phyloP scores from a whole-genome alignment of 768 basidiomycete genomes.

The Mycena vitilis region DNA sequence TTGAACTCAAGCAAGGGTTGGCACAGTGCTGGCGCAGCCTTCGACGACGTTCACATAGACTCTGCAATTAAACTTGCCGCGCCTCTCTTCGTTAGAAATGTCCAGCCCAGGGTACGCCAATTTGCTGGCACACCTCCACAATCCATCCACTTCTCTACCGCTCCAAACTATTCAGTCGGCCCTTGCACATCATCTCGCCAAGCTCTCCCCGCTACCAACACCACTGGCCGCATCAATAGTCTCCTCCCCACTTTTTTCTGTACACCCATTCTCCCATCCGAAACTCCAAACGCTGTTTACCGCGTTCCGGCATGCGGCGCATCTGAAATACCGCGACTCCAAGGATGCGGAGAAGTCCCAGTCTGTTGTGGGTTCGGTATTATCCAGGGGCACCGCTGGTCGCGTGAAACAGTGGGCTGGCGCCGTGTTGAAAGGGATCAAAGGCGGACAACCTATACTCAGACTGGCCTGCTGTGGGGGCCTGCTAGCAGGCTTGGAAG shows the following conservation, averaged over 20 bases:
- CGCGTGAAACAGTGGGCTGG: slow-evolving; percentile 63
- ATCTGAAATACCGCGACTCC: slow-evolving; percentile 60
- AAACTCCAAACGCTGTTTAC: slow-evolving; percentile 63
- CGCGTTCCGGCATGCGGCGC: slow-evolving; percentile 71
- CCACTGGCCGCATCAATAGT: slow-evolving; percentile 68
- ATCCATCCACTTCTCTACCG: slow-evolving; percentile 54
- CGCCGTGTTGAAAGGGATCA: slow-evolving; percentile 66
- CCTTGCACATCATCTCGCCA: slow-evolving; percentile 69
- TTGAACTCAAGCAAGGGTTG: background rate
- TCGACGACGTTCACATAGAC: background rate
- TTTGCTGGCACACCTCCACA: slow-evolving; percentile 66
- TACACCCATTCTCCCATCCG: slow-evolving; percentile 55
- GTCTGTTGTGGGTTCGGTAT: slow-evolving; percentile 47
- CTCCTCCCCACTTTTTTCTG: slow-evolving; percentile 64
- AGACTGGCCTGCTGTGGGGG: slow-evolving; percentile 74
- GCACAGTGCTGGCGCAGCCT: background rate
- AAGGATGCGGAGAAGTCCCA: slow-evolving; percentile 47
- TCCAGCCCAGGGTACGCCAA: slow-evolving; percentile 47
- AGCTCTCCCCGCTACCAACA: slow-evolving; percentile 62
- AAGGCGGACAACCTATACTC: slow-evolving; percentile 73
- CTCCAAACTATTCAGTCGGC: slow-evolving; percentile 64
- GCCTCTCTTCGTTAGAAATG: slow-evolving; percentile 10
- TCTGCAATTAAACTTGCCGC: background rate
- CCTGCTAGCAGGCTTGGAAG: slow-evolving; percentile 72
- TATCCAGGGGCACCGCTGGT: slow-evolving; percentile 53